A percentile compares a stretch with the other conserved stretches of the same genome.
These are phyloP conservation scores for Ailanthus altissimus DNA, from an alignment of 345 rosid genomes.

Conservation along the genomic window DNA sequence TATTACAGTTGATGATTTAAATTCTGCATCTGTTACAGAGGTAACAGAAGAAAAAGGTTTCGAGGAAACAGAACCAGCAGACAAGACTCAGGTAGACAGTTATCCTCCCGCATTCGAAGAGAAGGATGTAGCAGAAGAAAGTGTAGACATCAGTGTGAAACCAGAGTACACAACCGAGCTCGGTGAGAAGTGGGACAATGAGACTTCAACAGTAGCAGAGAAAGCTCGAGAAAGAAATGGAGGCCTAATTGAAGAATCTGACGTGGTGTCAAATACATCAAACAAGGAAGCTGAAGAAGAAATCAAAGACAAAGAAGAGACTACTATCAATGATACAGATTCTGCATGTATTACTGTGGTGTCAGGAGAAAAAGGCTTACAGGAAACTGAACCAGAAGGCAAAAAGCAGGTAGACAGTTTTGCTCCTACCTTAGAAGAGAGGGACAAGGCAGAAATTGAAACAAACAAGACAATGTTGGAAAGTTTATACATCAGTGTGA, in stretches of 20 bases:
- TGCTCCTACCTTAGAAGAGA: slow-evolving; percentile 23
- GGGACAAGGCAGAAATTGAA: slow-evolving; percentile 6
- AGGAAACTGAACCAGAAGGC: slow-evolving; percentile 29
- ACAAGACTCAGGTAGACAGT: slow-evolving; percentile 19
- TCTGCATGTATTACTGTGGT: neutral
- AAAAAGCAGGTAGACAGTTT: slow-evolving; percentile 22
- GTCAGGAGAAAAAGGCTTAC: neutral
- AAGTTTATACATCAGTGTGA: slow-evolving; percentile 9
- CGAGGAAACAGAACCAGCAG: slow-evolving; percentile 29
- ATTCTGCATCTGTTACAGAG: neutral
- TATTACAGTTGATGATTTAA: neutral
- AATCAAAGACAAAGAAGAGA: slow-evolving; percentile 6
- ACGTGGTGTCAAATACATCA: neutral
- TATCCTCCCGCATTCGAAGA: slow-evolving; percentile 22
- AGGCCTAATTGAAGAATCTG: slow-evolving; percentile 3
- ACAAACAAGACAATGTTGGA: slow-evolving; percentile 2
- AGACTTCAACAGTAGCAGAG: slow-evolving; percentile 9
- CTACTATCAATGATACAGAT: neutral
- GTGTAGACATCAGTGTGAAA: slow-evolving; percentile 12
- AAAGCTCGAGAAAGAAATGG: slow-evolving; percentile 16
- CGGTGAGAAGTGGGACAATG: slow-evolving; percentile 11
- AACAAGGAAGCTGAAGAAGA: slow-evolving; percentile 23
- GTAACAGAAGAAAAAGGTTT: slow-evolving; percentile 24
- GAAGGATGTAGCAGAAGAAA: slow-evolving; percentile 6
- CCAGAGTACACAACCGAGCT: slow-evolving; percentile 14